phyloP scores from a whole-genome alignment of 208 protist species.

The Balamuthia mandrillaris region DNA sequence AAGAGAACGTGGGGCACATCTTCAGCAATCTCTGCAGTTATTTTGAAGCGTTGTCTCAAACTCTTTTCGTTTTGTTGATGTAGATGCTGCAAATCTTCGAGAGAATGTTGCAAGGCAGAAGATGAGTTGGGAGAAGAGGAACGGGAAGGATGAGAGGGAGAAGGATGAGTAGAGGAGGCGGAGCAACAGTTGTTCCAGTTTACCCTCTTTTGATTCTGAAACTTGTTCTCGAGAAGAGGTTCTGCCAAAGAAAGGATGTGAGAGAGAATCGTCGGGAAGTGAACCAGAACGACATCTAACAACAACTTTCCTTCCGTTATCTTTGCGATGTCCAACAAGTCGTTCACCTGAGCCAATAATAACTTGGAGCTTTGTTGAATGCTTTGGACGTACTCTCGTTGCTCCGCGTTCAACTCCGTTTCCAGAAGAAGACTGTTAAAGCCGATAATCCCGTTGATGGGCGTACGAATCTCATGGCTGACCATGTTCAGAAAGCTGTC shows the following conservation, averaged over 20 bases:
- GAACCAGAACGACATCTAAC: not conserved
- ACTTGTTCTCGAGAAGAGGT: not conserved
- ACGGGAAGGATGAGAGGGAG: no score
- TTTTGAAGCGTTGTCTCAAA: not conserved
- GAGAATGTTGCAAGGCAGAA: no score
- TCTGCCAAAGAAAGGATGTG: not conserved
- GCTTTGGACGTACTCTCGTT: constrained; percentile 4
- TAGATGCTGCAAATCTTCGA: no score
- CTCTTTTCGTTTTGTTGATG: constrained; percentile 26
- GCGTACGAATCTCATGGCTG: constrained; percentile 19
- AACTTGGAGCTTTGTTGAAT: not conserved
- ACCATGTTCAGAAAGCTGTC: constrained; percentile 25
- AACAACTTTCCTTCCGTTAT: not conserved
- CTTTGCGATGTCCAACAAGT: constrained; percentile 26
- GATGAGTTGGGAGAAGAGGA: no score
- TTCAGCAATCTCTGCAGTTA: not conserved
- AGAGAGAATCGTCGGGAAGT: not conserved
- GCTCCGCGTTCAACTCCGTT: not conserved
- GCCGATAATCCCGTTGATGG: constrained; percentile 30
- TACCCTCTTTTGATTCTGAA: no score
- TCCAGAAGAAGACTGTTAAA: not conserved
- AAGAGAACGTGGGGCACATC: not conserved
- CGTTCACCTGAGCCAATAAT: not conserved
- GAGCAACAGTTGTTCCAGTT: no score
- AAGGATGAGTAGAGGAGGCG: no score